Conservation (phyloP, 257 asterid species). For the Orobanche coerulescens region DNA sequence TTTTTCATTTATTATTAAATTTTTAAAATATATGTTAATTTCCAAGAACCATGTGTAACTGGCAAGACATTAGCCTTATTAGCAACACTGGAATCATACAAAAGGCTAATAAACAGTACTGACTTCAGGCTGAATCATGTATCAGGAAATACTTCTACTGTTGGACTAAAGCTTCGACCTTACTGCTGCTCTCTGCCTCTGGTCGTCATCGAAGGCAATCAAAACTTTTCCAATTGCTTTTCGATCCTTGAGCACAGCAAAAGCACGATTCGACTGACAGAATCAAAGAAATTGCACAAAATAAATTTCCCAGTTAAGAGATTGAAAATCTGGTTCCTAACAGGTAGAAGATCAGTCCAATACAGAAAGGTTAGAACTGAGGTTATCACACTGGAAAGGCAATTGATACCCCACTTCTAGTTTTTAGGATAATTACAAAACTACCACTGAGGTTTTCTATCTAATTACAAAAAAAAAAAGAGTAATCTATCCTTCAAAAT, state of each 20-base stretch:
- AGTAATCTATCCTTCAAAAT: too few species aligned
- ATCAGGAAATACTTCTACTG: not conserved
- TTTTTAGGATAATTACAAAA: too few species aligned
- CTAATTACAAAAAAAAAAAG: too few species aligned
- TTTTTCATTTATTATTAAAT: not conserved
- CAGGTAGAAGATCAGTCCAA: too few species aligned
- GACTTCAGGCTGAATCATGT: not conserved
- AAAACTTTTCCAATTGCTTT: constrained; percentile 92
- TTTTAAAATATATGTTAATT: not conserved
- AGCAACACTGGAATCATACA: constrained; percentile 7
- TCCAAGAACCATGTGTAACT: not conserved
- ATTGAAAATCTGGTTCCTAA: too few species aligned
- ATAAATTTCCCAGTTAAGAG: too few species aligned
- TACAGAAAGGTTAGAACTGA: too few species aligned
- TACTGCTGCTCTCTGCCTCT: constrained; percentile 20
- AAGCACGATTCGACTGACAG: constrained; percentile 75
- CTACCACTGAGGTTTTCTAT: too few species aligned
- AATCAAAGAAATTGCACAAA: not conserved
- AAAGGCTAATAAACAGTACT: not conserved
- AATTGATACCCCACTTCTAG: too few species aligned
- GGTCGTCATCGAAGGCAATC: constrained; percentile 55
- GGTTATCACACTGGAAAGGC: too few species aligned
- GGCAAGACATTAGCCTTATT: constrained; percentile 8
- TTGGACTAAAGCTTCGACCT: constrained; percentile 50
- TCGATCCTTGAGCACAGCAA: constrained; percentile 71